These are phyloP conservation scores for Laguncularia racemosa DNA, from an alignment of 345 rosid species.

Conservation along the genomic window DNA sequence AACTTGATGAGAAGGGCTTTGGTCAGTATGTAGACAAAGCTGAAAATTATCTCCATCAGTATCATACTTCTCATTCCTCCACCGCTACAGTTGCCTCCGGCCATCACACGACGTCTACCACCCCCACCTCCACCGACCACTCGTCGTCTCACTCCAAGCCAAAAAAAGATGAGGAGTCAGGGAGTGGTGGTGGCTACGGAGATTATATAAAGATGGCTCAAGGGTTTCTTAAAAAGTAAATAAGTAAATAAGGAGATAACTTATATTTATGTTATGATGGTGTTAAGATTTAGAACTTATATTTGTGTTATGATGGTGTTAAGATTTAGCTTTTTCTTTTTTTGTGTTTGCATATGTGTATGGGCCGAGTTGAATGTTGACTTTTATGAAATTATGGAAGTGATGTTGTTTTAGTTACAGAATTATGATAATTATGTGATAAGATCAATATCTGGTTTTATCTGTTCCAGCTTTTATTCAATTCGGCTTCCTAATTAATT, in stretches of 20 bases:
- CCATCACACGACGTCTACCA: neutral
- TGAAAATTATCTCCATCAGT: constrained; percentile 57
- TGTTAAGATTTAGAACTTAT: too few relatives aligned
- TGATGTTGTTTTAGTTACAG: too few relatives aligned
- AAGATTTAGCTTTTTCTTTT: too few relatives aligned
- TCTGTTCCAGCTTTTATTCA: too few relatives aligned
- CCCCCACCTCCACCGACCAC: constrained; percentile 4
- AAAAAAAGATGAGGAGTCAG: constrained; percentile 10
- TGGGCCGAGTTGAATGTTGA: too few relatives aligned
- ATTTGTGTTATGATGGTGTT: too few relatives aligned
- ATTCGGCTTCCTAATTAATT: too few relatives aligned
- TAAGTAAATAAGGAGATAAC: neutral
- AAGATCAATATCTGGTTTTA: too few relatives aligned
- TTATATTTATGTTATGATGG: too few relatives aligned
- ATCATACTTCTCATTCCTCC: constrained; percentile 29
- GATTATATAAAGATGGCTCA: constrained; percentile 14
- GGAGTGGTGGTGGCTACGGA: constrained; percentile 11
- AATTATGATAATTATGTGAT: too few relatives aligned
- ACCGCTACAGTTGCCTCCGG: constrained; percentile 18
- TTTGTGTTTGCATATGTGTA: too few relatives aligned
- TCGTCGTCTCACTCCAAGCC: constrained; percentile 5
- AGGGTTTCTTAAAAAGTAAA: constrained; percentile 15
- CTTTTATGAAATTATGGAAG: too few relatives aligned
- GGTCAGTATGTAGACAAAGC: constrained; percentile 72
- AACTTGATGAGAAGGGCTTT: constrained; percentile 45